Evolutionary conservation across 306 rosid species (phyloP), one percentile per base, ranked within the genome.

Genomic region (Mucuna pruriens): DNA sequence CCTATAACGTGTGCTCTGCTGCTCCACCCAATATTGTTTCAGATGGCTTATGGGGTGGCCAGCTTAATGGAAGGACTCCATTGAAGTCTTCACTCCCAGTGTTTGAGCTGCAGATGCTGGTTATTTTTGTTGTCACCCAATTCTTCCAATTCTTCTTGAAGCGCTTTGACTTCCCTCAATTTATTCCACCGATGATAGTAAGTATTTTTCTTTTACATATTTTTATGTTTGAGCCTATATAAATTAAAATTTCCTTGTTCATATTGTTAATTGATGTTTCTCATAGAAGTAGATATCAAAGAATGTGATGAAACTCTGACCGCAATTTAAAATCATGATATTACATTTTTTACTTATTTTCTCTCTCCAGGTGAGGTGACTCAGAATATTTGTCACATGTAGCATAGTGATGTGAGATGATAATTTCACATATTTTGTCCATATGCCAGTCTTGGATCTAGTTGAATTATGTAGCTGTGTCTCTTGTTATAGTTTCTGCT

Each of bases 151-250:
- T 76, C 76, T 0, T 84, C 68, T 77, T 94, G 42, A 84, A 85
- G 85, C 85, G 19, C 17, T 68, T 89, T 36, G 79, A 88, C 22
- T 5, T 90, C 58, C 85, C 97, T 73, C 49, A 36, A 62, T 48
- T 89, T 58, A 8, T 90, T 60, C 42, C 88, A 8, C 92, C 84
- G 60, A 73, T 94, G 66, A 44, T 90, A 65, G 94, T 86, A 83
- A 19, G 87, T 74, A 5, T 11, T 45, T 1, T 22, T 63, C 29
- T 34, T 51, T 29, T 64, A 9, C 46, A 12, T 55, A 6, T 26
- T 58, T 23, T 46, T 10, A 19, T 55, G 65, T 73, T 44, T 51
- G 25, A 6, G 49, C 22, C 33, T 31, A 25, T 6, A 9, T 15
- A 5, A 73, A 33, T 34, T 33, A 20, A 20, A 23, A 42, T 40